phyloP scores from a whole-genome alignment of 2,329 filamentous ascomycete species.

The Monilinia aucupariae region DNA sequence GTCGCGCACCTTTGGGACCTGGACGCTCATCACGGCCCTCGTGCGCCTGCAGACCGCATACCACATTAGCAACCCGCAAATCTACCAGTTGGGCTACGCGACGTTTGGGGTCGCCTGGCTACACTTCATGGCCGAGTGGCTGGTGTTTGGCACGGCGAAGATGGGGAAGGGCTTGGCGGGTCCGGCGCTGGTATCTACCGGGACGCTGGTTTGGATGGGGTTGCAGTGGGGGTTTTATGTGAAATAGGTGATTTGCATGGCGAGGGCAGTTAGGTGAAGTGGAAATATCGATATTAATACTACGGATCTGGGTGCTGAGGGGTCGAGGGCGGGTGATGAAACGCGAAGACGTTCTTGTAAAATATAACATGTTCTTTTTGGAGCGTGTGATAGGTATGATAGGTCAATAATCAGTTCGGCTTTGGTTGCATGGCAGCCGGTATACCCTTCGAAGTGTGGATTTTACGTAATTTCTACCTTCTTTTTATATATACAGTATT shows the following conservation, averaged over 20 bases:
- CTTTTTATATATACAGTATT: too few relatives aligned
- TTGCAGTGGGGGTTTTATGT: constrained; percentile 68
- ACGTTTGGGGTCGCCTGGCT: constrained; percentile 58
- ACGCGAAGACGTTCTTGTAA: background rate
- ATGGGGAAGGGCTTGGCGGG: constrained; percentile 53
- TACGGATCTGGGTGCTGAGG: background rate
- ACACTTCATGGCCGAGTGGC: constrained; percentile 63
- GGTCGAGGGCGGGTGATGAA: background rate
- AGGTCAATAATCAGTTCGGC: background rate
- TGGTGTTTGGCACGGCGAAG: constrained; percentile 69
- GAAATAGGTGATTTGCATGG: background rate
- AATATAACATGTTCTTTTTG: background rate
- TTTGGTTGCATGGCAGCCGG: background rate
- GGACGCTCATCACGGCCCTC: constrained; percentile 58
- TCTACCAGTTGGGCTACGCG: constrained; percentile 60
- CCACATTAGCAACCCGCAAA: constrained; percentile 51
- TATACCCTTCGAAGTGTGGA: too few relatives aligned
- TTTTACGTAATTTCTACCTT: too few relatives aligned
- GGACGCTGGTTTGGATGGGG: constrained; percentile 54
- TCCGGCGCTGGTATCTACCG: constrained; percentile 48
- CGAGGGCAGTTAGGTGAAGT: background rate
- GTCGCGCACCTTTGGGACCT: constrained; percentile 67
- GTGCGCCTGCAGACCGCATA: constrained; percentile 64
- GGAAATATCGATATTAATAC: background rate
- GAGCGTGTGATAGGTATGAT: background rate